Evolutionary conservation across 2,329 filamentous ascomycete genomes (phyloP).

Genomic region (Phoma herbarum): DNA sequence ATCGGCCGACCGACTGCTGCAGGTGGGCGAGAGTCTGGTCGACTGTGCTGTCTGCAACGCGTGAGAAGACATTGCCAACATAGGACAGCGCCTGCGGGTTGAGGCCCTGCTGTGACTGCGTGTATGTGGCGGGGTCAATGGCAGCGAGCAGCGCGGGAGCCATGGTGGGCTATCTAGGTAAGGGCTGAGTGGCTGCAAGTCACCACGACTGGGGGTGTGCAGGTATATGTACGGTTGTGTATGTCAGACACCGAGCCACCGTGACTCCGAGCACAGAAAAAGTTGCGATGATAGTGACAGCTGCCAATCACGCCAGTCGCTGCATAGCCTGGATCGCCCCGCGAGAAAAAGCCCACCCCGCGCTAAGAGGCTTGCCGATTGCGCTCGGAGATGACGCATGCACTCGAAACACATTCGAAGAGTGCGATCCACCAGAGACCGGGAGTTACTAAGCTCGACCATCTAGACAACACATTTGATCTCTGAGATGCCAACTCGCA

Average conservation of each 20-base stretch:
- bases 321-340: constrained; percentile 9
- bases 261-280: constrained; percentile 25
- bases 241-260: no score
- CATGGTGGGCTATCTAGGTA: constrained; percentile 42
- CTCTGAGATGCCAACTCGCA: background rate
- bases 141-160: constrained; percentile 58
- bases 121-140: constrained; percentile 57
- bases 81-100: constrained; percentile 63
- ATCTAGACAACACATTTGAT: background rate
- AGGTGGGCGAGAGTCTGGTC: constrained; percentile 62
- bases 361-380: constrained; percentile 9
- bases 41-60: constrained; percentile 59
- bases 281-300: constrained; percentile 15
- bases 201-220: background rate
- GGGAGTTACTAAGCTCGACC: constrained; percentile 3
- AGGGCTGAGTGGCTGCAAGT: background rate
- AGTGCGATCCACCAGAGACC: background rate
- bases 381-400: constrained; percentile 20
- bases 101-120: constrained; percentile 59
- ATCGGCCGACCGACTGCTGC: constrained; percentile 63
- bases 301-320: constrained; percentile 20
- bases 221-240: background rate
- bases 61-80: constrained; percentile 66
- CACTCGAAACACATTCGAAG: constrained; percentile 1
- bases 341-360: constrained; percentile 17